These are phyloP conservation scores for Eimeria praecox DNA, from an alignment of 169 alveolate species.

Conservation along the genomic window DNA sequence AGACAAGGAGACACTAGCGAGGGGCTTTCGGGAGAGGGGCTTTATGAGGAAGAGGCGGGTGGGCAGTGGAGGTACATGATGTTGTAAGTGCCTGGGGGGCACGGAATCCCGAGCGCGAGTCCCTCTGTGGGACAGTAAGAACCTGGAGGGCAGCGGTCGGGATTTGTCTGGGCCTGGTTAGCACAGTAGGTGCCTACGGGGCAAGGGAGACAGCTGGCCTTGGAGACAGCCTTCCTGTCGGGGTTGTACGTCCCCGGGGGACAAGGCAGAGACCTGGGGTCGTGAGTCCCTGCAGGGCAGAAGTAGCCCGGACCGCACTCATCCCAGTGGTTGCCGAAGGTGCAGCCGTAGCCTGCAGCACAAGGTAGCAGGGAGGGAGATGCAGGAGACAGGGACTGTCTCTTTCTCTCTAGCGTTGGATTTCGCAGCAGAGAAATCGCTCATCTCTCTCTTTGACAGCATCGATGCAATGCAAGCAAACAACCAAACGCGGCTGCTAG, in stretches of 20 bases:
- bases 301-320: neutral
- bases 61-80: neutral
- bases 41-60: too few relatives aligned
- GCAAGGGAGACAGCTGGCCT: neutral
- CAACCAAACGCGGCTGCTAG: too few relatives aligned
- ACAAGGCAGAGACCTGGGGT: constrained; percentile 14
- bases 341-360: constrained; percentile 14
- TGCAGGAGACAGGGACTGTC: too few relatives aligned
- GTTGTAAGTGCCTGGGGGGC: constrained; percentile 49
- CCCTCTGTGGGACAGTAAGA: constrained; percentile 7
- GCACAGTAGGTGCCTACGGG: constrained; percentile 37
- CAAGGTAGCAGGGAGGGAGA: too few relatives aligned
- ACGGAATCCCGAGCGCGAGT: constrained; percentile 1
- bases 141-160: constrained; percentile 30
- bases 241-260: constrained; percentile 31
- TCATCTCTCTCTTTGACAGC: too few relatives aligned
- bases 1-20: too few relatives aligned
- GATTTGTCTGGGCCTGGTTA: neutral
- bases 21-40: too few relatives aligned
- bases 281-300: constrained; percentile 47
- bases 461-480: too few relatives aligned
- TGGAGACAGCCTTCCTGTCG: neutral
- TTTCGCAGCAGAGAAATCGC: too few relatives aligned
- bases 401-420: too few relatives aligned
- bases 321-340: constrained; percentile 17